These are phyloP conservation scores for Trichosporon faecale DNA, from an alignment of 1,284 basidiomycete species.

Conservation along the genomic window DNA sequence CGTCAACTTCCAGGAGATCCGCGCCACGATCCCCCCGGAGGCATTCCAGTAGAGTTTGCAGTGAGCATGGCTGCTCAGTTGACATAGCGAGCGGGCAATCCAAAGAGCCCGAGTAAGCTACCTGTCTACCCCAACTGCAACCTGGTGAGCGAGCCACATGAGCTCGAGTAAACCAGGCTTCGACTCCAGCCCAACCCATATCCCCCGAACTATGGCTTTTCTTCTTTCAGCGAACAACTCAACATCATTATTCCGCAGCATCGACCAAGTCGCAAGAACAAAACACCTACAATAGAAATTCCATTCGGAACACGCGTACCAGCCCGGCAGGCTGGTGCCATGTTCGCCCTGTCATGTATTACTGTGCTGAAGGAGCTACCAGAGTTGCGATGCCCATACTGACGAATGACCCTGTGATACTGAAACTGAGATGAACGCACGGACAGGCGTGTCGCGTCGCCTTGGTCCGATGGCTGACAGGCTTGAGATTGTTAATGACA, in stretches of 20 bases:
- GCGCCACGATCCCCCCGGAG: slow-evolving; percentile 39
- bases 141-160: slow-evolving; percentile 10
- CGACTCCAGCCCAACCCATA: background rate
- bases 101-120: slow-evolving; percentile 7
- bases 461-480: background rate
- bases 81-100: slow-evolving; percentile 6
- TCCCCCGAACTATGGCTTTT: background rate
- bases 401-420: background rate
- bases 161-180: slow-evolving; percentile 7
- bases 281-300: background rate
- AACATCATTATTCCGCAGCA: background rate
- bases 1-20: slow-evolving; percentile 69
- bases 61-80: slow-evolving; percentile 4
- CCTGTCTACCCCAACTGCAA: slow-evolving; percentile 6
- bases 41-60: slow-evolving; percentile 27
- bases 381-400: background rate
- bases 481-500: background rate
- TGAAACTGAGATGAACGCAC: background rate
- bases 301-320: background rate
- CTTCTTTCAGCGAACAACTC: background rate
- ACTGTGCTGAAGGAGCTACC: background rate
- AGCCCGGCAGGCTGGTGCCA: background rate
- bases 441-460: background rate
- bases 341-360: background rate
- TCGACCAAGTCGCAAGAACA: background rate